Evolutionary conservation across 2,329 filamentous ascomycete genomes (phyloP), one percentile per base, ranked within the genome.

Genomic region (Clarireedia sp.): DNA sequence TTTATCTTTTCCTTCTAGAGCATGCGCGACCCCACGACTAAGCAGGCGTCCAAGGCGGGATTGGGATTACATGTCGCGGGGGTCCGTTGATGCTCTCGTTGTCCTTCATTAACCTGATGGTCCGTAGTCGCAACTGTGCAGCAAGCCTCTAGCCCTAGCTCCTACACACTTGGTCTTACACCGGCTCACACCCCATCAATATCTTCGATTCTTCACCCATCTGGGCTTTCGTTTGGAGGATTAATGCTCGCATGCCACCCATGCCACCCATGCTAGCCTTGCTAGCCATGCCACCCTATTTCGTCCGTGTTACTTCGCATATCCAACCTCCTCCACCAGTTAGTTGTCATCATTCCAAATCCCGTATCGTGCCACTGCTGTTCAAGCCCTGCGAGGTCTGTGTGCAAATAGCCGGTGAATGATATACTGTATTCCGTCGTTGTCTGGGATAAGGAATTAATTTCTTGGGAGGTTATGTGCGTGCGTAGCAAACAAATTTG

Each of bases 121-220:
- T 37, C 52, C 52, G 52, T 54, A 44, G 33, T 43, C 52, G 52
- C 45, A 49, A 50, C 17, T 46, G 19, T 54, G 46, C 52, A 54
- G 47, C 23, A 37, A 26, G 19, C 33, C 19, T 7, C 51, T 33
- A 33, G 29, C 29, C 29, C 29, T 12, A 33, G 24, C 24, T 26
- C 24, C 24, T 26, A 33, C 10, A 9, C 38, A n/a, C 40, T 23
- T 45, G 10, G 37, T 26, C 23, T 24, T 37, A 26, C 41, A 17
- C 21, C 41, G 10, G n/a, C 7, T 45, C 29, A 17, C n/a, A 24
- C 3, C 21, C 6, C 10, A 46, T 16, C 24, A n/a, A 26, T 7
- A 26, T 21, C 19, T 46, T n/a, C n/a, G n/a, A n/a, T n/a, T n/a
- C n/a, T n/a, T 23, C 24, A 23, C 43, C 24, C 12, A 24, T 41